phyloP scores from a whole-genome alignment of 345 rosid genomes.

The Geranium brycei region DNA sequence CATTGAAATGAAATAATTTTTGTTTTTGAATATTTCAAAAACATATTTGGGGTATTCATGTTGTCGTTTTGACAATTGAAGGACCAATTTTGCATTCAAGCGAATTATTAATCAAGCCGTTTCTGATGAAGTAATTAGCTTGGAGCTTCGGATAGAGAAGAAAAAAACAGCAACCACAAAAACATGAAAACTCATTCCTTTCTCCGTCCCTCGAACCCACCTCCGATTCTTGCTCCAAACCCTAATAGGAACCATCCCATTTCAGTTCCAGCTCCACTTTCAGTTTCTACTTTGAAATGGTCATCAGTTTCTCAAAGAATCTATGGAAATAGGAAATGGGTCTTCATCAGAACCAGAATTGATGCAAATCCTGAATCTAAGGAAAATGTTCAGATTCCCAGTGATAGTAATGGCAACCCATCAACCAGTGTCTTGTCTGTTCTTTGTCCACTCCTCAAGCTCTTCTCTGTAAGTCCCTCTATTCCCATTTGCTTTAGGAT shows the following conservation, averaged over 20 bases:
- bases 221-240: not conserved
- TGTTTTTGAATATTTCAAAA: too few relatives aligned
- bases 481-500: not conserved
- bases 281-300: constrained; percentile 8
- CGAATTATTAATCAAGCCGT: too few relatives aligned
- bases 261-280: constrained; percentile 8
- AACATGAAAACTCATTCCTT: constrained; percentile 2
- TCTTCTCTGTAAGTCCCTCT: constrained; percentile 46
- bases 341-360: constrained; percentile 14
- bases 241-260: not conserved
- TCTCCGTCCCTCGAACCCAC: constrained; percentile 2
- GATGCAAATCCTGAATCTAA: constrained; percentile 20
- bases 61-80: too few relatives aligned
- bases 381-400: constrained; percentile 10
- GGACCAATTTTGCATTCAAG: too few relatives aligned
- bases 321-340: constrained; percentile 14
- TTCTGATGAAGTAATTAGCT: too few relatives aligned
- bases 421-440: constrained; percentile 55
- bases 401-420: constrained; percentile 1
- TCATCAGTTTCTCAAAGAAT: constrained; percentile 5
- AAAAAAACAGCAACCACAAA: too few relatives aligned
- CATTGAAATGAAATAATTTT: too few relatives aligned
- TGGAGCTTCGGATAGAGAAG: too few relatives aligned
- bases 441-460: constrained; percentile 67
- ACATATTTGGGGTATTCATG: too few relatives aligned